phyloP scores from a whole-genome alignment of 306 rosid species.

The Castanea sativa region DNA sequence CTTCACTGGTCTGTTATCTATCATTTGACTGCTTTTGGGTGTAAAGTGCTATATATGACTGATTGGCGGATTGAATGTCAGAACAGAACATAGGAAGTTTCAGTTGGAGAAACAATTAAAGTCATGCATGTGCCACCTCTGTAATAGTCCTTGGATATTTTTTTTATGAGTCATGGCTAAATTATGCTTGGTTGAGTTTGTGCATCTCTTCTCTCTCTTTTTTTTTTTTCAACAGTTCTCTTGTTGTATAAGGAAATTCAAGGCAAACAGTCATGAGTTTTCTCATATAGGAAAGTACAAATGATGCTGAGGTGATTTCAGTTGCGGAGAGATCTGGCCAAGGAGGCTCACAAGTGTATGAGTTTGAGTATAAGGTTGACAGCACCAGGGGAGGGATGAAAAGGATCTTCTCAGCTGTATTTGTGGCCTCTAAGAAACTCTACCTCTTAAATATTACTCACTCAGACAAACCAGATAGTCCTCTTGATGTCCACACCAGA shows the following conservation, averaged over 20 bases:
- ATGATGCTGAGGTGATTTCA: constrained; percentile 64
- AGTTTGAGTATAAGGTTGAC: constrained; percentile 73
- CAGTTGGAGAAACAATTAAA: not conserved
- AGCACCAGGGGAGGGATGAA: constrained; percentile 90
- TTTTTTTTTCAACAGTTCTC: no score
- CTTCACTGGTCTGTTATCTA: not conserved
- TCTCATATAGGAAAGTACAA: constrained; percentile 73
- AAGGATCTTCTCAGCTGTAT: constrained; percentile 83
- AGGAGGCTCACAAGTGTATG: constrained; percentile 66
- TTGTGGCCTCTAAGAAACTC: constrained; percentile 85
- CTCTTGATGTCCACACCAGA: constrained; percentile 54
- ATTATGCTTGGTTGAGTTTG: constrained; percentile 3
- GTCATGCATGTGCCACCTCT: not conserved
- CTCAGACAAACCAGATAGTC: constrained; percentile 83
- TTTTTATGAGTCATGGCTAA: not conserved
- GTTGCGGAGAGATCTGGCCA: constrained; percentile 67
- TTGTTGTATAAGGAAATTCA: not conserved
- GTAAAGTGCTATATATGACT: not conserved
- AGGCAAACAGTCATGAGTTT: not conserved
- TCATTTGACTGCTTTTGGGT: not conserved
- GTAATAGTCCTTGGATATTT: not conserved
- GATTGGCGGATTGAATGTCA: not conserved
- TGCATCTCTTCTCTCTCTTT: not conserved
- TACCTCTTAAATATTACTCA: constrained; percentile 73
- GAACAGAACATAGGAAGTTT: not conserved